Base-by-base conservation (phyloP, 2,329 filamentous ascomycete species). In the Gnomoniopsis sp. region DNA sequence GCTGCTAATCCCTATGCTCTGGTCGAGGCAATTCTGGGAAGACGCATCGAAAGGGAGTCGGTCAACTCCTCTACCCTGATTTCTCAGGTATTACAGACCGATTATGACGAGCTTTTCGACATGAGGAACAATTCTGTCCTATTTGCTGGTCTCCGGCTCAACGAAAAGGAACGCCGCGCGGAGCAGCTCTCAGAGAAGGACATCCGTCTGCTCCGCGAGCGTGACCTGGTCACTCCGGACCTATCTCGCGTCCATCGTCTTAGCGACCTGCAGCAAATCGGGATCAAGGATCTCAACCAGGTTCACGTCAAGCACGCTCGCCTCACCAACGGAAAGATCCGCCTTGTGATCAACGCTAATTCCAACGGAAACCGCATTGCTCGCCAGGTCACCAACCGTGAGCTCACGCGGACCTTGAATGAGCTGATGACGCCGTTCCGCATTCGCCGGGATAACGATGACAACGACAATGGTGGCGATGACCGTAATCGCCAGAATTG, bases 91-190 rank as follows among this genome's bases (percentile, higher is more conserved):
- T 70, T 79, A 23, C 75, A 78, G 67, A 78, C 75, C 19, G 75
- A 78, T 65, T 79, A 79, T 56, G 73, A 77, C 50, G 76, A 79
- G 67, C 73, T 78, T 47, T 79, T 79, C 53, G 76, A 78, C 66
- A 67, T 77, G 71, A 75, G 73, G 63, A 72, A 77, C 64, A 55
- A 66, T 53, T 78, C 76, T 21, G 69, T 77, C 22, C 70, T 79
- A 17, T 77, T 70, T 53, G 73, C 75, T 2, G 76, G 76, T 19
- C 67, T 76, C 41, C 71, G 71, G 66, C 71, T 77, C 57, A 72
- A 76, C 63, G 64, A 73, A 61, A 66, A 74, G 59, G 69, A 74
- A 53, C 66, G 72, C 30, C 63, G 55, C 61, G 74, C 74, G 3
- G 74, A 77, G 67, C 65, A 66, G 62, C 65, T 75, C 33, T 62